Base-by-base conservation (phyloP, 2,329 filamentous ascomycete genomes). In the Sordariomycetes sp. region DNA sequence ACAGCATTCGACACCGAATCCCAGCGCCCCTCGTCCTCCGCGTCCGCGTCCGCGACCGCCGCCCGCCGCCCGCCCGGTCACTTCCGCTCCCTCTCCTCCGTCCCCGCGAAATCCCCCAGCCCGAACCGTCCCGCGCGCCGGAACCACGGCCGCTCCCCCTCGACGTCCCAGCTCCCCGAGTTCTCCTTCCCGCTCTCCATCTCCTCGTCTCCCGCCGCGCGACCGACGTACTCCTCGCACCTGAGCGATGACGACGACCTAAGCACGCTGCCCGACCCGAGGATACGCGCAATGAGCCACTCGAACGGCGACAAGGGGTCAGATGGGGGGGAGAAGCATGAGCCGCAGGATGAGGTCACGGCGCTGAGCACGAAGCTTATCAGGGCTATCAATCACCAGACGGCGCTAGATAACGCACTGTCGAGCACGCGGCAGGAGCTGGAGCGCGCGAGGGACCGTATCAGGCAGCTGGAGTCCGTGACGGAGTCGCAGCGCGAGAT, bases 311-410 rank as follows among this genome's bases (percentile, higher is more conserved):
- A 65, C 42, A 60, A 66, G 59, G 59, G 65, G 48, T 65, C 57
- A 22, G 36, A 28, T 24, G 57, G 82, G 60, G 78, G 79, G 5
- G 81, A 82, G 58, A 71, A 17, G 15, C 39, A 39, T 17, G 12
- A 45, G 6, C 28, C 84, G 24, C 78, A 78, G 62, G 75, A 80
- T 59, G 94, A 97, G 71, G 89, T 99, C 32, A 89, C 92, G 8
- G 84, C 89, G 7, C 76, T 99, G 35, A 97, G 90, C 72, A 92
- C 90, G 54, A 99, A 99, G 70, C 83, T 99, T 61, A 92, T 99
- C 64, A 92, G 94, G 66, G 92, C 94, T 52, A 96, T 99, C 72
- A 99, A 99, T 68, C 87, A 95, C 69, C 91, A 96, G 70, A 96
- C 91, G 8, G 85, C 81, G 24, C 79, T 99, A 52, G 94, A 97